Conservation (phyloP, 1,139 yeast genomes). For the Eremothecium cymbalariae region DNA sequence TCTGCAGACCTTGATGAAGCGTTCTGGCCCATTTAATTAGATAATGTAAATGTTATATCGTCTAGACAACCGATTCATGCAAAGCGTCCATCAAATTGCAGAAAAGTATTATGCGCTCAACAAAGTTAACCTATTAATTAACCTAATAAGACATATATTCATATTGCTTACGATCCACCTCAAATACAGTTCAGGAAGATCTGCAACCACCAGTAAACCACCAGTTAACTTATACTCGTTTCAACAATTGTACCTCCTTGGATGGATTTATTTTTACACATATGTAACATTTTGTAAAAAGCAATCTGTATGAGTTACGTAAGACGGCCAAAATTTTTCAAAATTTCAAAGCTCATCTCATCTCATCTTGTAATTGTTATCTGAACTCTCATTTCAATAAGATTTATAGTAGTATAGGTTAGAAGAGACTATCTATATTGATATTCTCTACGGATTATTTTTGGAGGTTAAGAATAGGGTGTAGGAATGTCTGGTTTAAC, state of each 20-base stretch:
- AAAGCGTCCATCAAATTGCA: background rate
- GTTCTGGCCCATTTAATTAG: constrained; percentile 15
- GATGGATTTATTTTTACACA: too few species aligned
- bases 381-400: too few species aligned
- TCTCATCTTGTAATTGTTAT: constrained; percentile 21
- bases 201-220: background rate
- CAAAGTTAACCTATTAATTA: background rate
- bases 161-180: background rate
- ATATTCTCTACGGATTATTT: too few species aligned
- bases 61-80: too few species aligned
- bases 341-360: constrained; percentile 15
- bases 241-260: background rate
- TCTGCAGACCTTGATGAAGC: constrained; percentile 8
- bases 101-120: background rate
- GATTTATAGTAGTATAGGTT: too few species aligned
- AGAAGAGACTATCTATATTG: too few species aligned
- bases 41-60: too few species aligned
- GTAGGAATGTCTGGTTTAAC: background rate
- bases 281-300: too few species aligned
- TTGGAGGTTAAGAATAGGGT: too few species aligned
- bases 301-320: background rate
- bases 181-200: background rate
- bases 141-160: background rate
- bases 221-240: background rate
- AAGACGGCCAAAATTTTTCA: constrained; percentile 2